phyloP scores from a whole-genome alignment of 164 flowering plant species.

The Cinnamomum chago region DNA sequence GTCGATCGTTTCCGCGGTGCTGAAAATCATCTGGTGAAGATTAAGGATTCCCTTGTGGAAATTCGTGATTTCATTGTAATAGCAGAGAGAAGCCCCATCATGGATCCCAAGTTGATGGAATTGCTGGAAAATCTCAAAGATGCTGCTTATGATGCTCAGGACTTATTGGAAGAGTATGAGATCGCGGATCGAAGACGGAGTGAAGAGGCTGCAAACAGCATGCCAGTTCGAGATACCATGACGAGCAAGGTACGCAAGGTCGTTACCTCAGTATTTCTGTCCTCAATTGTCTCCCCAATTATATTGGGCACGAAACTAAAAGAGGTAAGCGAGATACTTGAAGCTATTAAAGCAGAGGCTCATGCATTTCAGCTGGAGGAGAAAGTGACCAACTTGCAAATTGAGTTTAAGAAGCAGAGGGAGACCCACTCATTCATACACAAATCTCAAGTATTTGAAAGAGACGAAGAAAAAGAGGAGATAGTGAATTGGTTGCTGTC shows the following conservation, averaged over 20 bases:
- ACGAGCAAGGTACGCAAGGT: too few species aligned
- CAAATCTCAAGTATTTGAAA: neutral
- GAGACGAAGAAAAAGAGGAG: slow-evolving; percentile 1
- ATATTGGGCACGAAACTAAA: neutral
- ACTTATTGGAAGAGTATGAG: neutral
- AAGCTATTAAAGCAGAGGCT: neutral
- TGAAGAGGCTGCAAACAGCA: too few species aligned
- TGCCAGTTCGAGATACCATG: too few species aligned
- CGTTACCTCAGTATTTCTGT: too few species aligned
- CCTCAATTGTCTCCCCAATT: neutral
- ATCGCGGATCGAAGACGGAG: neutral
- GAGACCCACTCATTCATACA: neutral
- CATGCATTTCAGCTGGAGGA: neutral
- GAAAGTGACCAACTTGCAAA: neutral
- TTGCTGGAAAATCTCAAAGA: neutral
- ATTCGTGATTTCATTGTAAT: too few species aligned
- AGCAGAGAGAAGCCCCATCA: too few species aligned
- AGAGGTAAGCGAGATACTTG: neutral
- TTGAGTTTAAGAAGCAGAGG: neutral
- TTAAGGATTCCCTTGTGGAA: too few species aligned
- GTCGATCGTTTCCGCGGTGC: too few species aligned
- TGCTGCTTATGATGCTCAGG: too few species aligned
- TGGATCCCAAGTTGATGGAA: slow-evolving; percentile 5
- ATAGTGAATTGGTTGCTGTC: neutral
- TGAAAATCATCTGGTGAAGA: too few species aligned